phyloP scores from a whole-genome alignment of 108 stramenopile genomes.

The Nannochloropsis granulata region DNA sequence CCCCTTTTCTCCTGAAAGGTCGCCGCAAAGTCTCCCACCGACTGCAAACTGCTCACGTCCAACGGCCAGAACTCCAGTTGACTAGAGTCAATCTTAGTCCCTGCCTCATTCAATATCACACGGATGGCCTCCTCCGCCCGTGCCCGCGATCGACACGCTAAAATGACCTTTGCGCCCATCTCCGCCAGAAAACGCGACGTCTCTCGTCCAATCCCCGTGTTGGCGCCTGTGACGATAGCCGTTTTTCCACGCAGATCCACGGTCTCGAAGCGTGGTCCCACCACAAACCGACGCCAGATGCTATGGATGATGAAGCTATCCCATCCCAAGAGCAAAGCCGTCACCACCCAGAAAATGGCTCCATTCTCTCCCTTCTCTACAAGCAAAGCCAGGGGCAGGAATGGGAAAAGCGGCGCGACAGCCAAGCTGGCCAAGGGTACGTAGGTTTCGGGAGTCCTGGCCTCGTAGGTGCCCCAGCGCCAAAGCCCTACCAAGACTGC shows the following conservation, averaged over 20 bases:
- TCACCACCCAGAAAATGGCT: background rate
- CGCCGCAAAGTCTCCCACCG: conserved; percentile 28
- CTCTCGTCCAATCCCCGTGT: conserved; percentile 31
- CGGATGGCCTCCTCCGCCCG: conserved; percentile 25
- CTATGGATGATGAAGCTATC: background rate
- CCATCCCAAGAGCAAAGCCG: background rate
- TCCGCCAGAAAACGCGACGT: conserved; percentile 24
- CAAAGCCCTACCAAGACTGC: background rate
- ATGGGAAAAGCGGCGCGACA: background rate
- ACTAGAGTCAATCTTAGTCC: background rate
- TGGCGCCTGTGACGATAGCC: conserved; percentile 33
- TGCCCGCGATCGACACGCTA: conserved; percentile 33
- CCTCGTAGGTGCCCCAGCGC: background rate
- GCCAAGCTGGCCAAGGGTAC: background rate
- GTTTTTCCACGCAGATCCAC: conserved; percentile 6
- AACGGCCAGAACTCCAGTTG: conserved; percentile 30
- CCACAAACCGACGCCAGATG: background rate
- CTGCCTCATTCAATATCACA: background rate
- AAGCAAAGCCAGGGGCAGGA: background rate
- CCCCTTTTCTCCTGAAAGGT: background rate
- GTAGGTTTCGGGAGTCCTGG: background rate
- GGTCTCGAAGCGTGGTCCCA: background rate
- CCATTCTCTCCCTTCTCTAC: background rate
- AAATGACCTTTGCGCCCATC: conserved; percentile 32
- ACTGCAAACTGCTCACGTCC: conserved; percentile 29